These are phyloP conservation scores for Flaveria sonorensis DNA, from an alignment of 129 eudicot genomes.

Conservation along the genomic window DNA sequence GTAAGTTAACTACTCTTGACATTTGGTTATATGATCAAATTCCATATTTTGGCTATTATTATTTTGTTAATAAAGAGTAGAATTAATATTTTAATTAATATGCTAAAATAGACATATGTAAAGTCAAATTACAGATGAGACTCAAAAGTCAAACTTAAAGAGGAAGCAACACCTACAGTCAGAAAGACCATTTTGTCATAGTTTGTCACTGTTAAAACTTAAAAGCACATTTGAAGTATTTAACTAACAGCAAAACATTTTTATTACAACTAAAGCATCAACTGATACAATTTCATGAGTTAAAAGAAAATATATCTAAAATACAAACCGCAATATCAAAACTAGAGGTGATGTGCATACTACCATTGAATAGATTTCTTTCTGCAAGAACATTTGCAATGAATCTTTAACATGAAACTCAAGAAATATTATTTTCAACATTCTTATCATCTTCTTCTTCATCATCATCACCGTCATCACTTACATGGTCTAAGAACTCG, in stretches of 20 bases:
- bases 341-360: conserved; percentile 26
- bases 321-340: background rate
- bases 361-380: conserved; percentile 2
- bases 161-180: background rate
- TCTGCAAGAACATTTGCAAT: background rate
- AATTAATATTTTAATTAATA: background rate
- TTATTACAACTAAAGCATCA: conserved; percentile 2
- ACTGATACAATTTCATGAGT: conserved; percentile 1
- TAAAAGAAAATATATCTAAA: background rate
- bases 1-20: background rate
- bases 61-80: too few species aligned
- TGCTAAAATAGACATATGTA: background rate
- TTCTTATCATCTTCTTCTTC: conserved; percentile 17
- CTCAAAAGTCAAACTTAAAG: background rate
- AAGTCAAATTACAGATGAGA: background rate
- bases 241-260: background rate
- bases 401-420: background rate
- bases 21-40: background rate
- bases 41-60: too few species aligned
- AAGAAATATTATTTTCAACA: conserved; percentile 15
- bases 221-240: background rate
- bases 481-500: conserved; percentile 58
- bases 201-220: background rate
- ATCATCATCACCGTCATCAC: conserved; percentile 33
- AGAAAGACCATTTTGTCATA: background rate